Conservation (phyloP, 345 rosid species). For the Populus pruinosa region DNA sequence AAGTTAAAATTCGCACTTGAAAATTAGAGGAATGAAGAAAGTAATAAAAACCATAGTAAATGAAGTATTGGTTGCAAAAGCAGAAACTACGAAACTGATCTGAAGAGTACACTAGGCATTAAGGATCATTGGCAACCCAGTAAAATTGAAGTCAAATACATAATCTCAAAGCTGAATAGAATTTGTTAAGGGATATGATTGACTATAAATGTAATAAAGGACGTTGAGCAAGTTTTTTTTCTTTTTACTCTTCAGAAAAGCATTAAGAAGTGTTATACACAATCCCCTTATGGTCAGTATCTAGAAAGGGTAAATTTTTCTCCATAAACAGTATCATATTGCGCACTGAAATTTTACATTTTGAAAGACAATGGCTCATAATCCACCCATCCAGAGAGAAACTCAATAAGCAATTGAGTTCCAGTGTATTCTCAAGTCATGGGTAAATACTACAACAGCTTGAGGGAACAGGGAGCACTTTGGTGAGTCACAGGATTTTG, state of each 20-base stretch:
- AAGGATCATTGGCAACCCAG: neutral
- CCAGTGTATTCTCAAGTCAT: neutral
- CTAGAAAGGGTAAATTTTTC: neutral
- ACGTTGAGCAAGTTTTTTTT: neutral
- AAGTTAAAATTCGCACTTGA: neutral
- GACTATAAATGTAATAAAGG: neutral
- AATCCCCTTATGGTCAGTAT: neutral
- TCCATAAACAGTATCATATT: neutral
- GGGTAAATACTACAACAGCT: neutral
- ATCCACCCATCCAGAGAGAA: neutral
- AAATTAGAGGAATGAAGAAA: neutral
- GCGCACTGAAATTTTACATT: neutral
- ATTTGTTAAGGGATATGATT: neutral
- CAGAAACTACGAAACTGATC: neutral
- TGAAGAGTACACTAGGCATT: neutral
- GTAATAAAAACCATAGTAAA: neutral
- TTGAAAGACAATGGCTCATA: neutral
- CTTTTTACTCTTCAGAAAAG: neutral
- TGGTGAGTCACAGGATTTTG: neutral
- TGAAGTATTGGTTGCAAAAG: neutral
- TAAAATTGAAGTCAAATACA: neutral
- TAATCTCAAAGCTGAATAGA: neutral
- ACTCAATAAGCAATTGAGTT: neutral
- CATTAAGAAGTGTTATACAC: neutral
- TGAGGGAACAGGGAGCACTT: neutral